These are phyloP conservation scores for Ceratocystis eucalypticola DNA, from an alignment of 2,329 filamentous ascomycete genomes.

Conservation along the genomic window DNA sequence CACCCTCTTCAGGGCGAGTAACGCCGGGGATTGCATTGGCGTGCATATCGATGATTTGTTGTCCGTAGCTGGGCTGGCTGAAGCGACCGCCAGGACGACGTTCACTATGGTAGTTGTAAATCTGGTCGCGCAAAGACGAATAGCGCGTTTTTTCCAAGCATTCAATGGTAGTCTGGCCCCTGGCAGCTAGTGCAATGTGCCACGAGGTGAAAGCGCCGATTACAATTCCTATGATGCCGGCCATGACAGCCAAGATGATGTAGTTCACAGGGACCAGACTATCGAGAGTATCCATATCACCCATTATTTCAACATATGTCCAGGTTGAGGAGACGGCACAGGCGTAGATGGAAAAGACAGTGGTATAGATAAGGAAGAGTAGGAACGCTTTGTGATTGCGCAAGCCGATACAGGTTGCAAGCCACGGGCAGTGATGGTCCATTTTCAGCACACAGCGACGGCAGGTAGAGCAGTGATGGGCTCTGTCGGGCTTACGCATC, in stretches of 20 bases:
- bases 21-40: constrained; percentile 69
- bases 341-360: constrained; percentile 67
- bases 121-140: constrained; percentile 57
- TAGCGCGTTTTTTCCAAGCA: constrained; percentile 93
- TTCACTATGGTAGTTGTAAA: constrained; percentile 49
- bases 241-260: constrained; percentile 72
- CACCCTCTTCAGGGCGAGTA: constrained; percentile 69
- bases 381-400: constrained; percentile 93
- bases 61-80: constrained; percentile 46
- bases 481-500: constrained; percentile 82
- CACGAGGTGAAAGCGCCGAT: constrained; percentile 79
- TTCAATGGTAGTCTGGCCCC: constrained; percentile 87
- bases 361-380: constrained; percentile 81
- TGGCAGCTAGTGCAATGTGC: constrained; percentile 71
- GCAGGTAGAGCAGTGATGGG: constrained; percentile 94
- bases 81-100: constrained; percentile 37
- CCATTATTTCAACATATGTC: constrained; percentile 73
- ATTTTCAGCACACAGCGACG: constrained; percentile 93
- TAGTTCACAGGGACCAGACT: constrained; percentile 78
- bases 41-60: constrained; percentile 69
- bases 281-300: constrained; percentile 56
- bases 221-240: constrained; percentile 83
- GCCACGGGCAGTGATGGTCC: constrained; percentile 98
- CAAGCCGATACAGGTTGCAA: constrained; percentile 87
- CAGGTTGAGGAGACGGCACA: constrained; percentile 67